phyloP scores from a whole-genome alignment of 345 rosid species.

The Citropsis articulata region DNA sequence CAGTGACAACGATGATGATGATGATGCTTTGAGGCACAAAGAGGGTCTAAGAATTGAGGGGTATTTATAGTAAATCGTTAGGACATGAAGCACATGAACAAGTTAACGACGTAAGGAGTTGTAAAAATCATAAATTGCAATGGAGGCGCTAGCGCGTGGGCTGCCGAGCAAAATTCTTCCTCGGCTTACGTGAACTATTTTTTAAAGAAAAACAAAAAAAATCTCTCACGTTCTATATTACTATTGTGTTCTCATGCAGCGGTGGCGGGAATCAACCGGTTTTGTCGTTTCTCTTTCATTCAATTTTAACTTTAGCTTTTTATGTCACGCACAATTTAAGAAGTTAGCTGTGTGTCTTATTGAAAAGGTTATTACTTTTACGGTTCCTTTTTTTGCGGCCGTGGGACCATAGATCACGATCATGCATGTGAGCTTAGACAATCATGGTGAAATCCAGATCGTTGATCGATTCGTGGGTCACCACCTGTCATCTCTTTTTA shows the following conservation, averaged over 20 bases:
- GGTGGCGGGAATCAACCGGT: slow-evolving; percentile 28
- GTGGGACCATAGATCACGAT: neutral
- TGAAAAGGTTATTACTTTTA: neutral
- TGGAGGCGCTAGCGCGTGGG: neutral
- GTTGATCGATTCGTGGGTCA: neutral
- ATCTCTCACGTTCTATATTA: neutral
- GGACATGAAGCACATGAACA: neutral
- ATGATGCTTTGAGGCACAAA: neutral
- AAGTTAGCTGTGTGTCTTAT: neutral
- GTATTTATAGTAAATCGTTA: slow-evolving; percentile 7
- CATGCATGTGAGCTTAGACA: neutral
- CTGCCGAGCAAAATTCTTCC: neutral
- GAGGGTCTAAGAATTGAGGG: neutral
- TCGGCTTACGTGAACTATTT: slow-evolving; percentile 3
- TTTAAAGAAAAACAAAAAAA: neutral
- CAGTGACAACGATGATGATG: neutral
- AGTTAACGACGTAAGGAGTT: neutral
- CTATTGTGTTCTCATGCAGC: too few relatives aligned
- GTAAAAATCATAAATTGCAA: slow-evolving; percentile 19
- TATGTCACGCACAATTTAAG: neutral
- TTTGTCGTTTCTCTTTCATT: neutral
- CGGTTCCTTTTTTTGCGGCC: neutral
- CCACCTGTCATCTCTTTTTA: neutral
- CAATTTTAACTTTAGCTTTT: neutral
- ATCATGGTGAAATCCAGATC: neutral